These are phyloP conservation scores for Rhododendron henanense DNA, from an alignment of 148 eudicot species.

Conservation along the genomic window DNA sequence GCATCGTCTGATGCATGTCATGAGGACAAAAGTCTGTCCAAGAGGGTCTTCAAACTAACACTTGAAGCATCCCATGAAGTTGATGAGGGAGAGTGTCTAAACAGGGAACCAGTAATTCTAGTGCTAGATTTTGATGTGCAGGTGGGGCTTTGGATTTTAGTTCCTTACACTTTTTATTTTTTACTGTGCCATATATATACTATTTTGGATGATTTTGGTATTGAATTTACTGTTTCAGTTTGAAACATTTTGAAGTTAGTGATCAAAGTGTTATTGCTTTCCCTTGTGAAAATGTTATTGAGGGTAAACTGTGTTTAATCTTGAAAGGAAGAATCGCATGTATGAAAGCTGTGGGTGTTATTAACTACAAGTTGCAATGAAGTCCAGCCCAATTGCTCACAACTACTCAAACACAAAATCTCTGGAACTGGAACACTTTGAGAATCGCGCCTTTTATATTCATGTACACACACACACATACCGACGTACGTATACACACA, in stretches of 20 bases:
- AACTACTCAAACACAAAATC: neutral
- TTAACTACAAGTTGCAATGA: neutral
- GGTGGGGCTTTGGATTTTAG: conserved; percentile 40
- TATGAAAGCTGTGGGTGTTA: neutral
- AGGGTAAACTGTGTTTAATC: neutral
- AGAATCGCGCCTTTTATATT: neutral
- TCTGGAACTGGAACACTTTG: neutral
- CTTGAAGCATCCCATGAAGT: conserved; percentile 35
- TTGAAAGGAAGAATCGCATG: neutral
- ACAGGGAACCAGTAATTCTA: conserved; percentile 66
- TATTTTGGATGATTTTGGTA: neutral
- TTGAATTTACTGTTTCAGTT: neutral
- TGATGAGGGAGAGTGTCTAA: conserved; percentile 47
- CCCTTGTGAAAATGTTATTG: neutral
- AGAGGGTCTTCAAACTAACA: conserved; percentile 28
- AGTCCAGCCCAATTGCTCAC: neutral
- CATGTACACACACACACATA: neutral
- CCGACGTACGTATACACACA: too few species aligned
- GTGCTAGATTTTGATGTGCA: conserved; percentile 79
- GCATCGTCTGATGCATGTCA: conserved; percentile 14
- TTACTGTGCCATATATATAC: neutral
- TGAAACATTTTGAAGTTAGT: neutral
- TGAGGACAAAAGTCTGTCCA: conserved; percentile 28
- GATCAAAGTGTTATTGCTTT: neutral
- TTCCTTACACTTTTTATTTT: neutral